Evolutionary conservation across 768 basidiomycete genomes (phyloP), one percentile per base, ranked within the genome.

Genomic region (Leccinum rimulosum): DNA sequence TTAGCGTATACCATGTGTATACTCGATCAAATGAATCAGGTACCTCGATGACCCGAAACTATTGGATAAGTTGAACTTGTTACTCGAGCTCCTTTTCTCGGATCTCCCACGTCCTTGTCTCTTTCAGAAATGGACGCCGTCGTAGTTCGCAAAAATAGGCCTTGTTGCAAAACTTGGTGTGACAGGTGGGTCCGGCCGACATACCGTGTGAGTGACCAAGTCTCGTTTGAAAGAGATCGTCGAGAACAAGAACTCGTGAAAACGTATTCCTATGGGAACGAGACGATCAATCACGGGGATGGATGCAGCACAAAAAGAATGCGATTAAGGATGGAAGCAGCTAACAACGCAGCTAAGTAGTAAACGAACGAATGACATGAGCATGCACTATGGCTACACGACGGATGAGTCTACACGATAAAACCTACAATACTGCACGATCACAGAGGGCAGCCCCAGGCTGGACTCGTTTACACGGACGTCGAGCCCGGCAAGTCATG

Each of bases 321-420:
- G 49, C 10, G 8, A 51, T 51, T 51, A 9, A 50, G 14, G 28
- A 27, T 10, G 14, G 2, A 48, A 19, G 22, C 14, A 27, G 12
- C 47, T 50, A 50, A 22, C 19, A 22, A 45, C 19, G 19, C 11
- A 45, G 19, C 28, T 27, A n/a, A 31, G n/a, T 33, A 33, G 4
- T 33, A 27, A 51, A 33, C n/a, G 52, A 52, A 52, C 52, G 52
- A 52, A 33, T 7, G 33, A 22, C 6, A 17, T 14, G 17, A 36
- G 11, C 4, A 33, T 51, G 22, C 49, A 54, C 53, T 64, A 63
- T 48, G 7, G 62, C 53, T 63, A 63, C 62, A 62, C 43, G 19
- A 45, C 19, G 11, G 17, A n/a, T 50, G 45, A 3, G 22, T 55
- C 27, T 50, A 61, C 38, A 25, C 30, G 12, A 52, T 6, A n/a